Evolutionary conservation across 208 protist species (phyloP), one percentile per base, ranked within the genome.

Genomic region (Crithidia thermophila): DNA sequence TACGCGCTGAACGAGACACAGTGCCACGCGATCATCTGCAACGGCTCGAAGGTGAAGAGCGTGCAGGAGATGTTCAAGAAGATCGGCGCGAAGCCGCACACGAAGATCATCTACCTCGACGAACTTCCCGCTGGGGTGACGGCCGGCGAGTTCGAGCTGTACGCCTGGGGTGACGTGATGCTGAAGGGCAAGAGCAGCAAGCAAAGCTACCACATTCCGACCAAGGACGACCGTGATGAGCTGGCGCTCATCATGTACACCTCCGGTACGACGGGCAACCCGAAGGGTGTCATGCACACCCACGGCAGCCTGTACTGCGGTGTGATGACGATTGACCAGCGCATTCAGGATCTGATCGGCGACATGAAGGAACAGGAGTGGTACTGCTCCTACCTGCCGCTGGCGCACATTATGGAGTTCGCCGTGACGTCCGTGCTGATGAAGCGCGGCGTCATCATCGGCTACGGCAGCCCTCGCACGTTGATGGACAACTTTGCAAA

Each of bases 351-450:
- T 23, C 0, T 90, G 2, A 58, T 94, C 18, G 85, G 80, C 14
- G 61, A 70, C 13, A 60, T 67, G 25, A 79, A 56, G 46, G 72
- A 77, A 36, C 82, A 96, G 53, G 82, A 82, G 59, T 80, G 72
- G 76, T 94, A 96, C 72, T 85, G 94, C 53, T 88, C 90, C 3
- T 98, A 97, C 65, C 72, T 98, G 0, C 94, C 94, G 11, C 60
- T 97, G 6, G 94, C 92, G n/a, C 94, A 98, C 79, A 96, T 98
- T 67, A 89, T 98, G 70, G 94, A 98, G 74, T 60, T 95, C 8
- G 75, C 74, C 11, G 88, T 90, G 37, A 61, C 87, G 28, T 84
- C 58, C 14, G 63, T 90, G 47, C 66, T 97, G 23, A 69, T 97
- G 58, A 59, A 67, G 33, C 73, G 84, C 18, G 93, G 90, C 27